Conservation (phyloP, 1,284 basidiomycete genomes). For the Rhodotorula glutinis region DNA sequence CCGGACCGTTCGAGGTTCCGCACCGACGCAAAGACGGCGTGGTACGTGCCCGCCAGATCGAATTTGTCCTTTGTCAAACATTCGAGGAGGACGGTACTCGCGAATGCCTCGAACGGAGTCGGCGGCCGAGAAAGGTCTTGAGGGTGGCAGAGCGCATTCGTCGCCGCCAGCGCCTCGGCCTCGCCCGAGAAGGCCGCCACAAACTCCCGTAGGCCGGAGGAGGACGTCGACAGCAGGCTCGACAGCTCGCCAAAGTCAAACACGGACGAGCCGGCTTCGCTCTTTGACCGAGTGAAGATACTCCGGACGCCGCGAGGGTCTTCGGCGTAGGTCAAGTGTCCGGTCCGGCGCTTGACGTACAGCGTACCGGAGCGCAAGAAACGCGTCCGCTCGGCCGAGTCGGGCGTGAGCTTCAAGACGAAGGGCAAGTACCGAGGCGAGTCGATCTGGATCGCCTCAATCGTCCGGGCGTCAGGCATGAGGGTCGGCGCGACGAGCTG, state of each 20-base stretch:
- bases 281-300: conserved; percentile 74
- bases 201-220: conserved; percentile 69
- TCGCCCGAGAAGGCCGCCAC: conserved; percentile 74
- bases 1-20: conserved; percentile 39
- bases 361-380: conserved; percentile 75
- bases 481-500: conserved; percentile 86
- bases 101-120: conserved; percentile 68
- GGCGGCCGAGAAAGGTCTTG: conserved; percentile 53
- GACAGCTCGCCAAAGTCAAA: conserved; percentile 74
- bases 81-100: conserved; percentile 75
- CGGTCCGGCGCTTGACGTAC: conserved; percentile 86
- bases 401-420: conserved; percentile 65
- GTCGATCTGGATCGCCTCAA: conserved; percentile 77
- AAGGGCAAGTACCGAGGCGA: conserved; percentile 94
- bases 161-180: conserved; percentile 48
- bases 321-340: conserved; percentile 85
- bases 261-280: conserved; percentile 68
- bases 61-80: conserved; percentile 85
- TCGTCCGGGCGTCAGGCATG: conserved; percentile 76
- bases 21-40: conserved; percentile 61
- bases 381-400: conserved; percentile 64
- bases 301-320: conserved; percentile 89
- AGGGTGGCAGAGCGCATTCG: conserved; percentile 34
- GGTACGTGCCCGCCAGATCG: conserved; percentile 67
- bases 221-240: conserved; percentile 59